A percentile compares a stretch with the other conserved stretches of the same genome.
phyloP scores from a whole-genome alignment of 2,329 filamentous ascomycete genomes.

The Colletotrichum tamarilloi region DNA sequence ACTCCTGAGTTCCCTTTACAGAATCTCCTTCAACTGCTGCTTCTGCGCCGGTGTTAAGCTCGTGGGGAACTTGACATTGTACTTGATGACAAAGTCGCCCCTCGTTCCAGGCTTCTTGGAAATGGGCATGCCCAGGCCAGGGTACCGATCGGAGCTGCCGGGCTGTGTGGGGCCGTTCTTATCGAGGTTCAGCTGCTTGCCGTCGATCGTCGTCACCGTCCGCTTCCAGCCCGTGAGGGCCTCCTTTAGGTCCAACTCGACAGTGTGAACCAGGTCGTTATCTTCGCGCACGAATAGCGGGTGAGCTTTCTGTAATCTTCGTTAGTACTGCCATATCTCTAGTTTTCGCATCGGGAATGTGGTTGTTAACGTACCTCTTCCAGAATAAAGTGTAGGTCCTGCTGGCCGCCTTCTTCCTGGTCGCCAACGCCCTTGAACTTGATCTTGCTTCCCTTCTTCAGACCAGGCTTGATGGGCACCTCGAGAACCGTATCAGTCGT shows the following conservation, averaged over 20 bases:
- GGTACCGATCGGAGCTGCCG: slow-evolving; percentile 83
- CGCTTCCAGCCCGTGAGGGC: slow-evolving; percentile 93
- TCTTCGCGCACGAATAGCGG: slow-evolving; percentile 86
- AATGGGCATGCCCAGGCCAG: slow-evolving; percentile 91
- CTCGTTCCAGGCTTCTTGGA: slow-evolving; percentile 88
- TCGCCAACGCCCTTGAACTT: slow-evolving; percentile 98
- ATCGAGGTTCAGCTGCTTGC: slow-evolving; percentile 82
- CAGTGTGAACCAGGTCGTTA: slow-evolving; percentile 82
- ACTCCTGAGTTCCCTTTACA: slow-evolving; percentile 56
- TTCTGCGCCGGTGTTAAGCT: slow-evolving; percentile 83
- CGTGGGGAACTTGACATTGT: slow-evolving; percentile 93
- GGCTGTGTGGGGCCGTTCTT: slow-evolving; percentile 88
- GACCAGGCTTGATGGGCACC: slow-evolving; percentile 93
- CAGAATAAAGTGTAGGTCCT: slow-evolving; percentile 95
- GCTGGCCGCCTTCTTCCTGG: slow-evolving; percentile 94
- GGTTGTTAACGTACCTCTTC: slow-evolving; percentile 77
- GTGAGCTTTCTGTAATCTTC: slow-evolving; percentile 78
- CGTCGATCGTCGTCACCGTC: slow-evolving; percentile 94
- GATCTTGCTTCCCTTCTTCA: slow-evolving; percentile 98
- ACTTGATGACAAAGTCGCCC: slow-evolving; percentile 88
- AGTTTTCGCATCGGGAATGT: neutral
- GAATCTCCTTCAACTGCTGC: slow-evolving; percentile 80
- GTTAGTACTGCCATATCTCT: slow-evolving; percentile 52
- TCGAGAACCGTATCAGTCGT: slow-evolving; percentile 91
- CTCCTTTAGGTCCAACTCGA: slow-evolving; percentile 91